phyloP scores from a whole-genome alignment of 2,329 filamentous ascomycete genomes.

The Pestalotiopsis sp. region DNA sequence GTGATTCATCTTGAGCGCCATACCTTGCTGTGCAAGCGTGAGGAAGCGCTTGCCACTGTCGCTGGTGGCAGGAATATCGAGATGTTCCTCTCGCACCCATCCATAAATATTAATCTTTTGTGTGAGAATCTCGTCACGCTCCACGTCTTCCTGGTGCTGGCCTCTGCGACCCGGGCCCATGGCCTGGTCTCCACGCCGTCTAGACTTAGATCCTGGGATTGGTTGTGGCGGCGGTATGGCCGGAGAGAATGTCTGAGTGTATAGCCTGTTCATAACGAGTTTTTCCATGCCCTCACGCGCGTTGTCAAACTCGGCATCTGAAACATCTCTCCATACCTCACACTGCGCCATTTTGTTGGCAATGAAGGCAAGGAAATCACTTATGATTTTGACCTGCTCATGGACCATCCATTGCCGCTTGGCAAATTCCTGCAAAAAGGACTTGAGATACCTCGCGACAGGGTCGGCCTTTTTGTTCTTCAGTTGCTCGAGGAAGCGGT shows the following conservation, averaged over 20 bases:
- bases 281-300: slow-evolving; percentile 99
- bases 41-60: slow-evolving; percentile 90
- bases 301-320: slow-evolving; percentile 97
- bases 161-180: slow-evolving; percentile 84
- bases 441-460: slow-evolving; percentile 92
- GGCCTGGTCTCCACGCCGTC: slow-evolving; percentile 68
- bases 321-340: slow-evolving; percentile 94
- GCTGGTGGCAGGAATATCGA: slow-evolving; percentile 85
- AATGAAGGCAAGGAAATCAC: slow-evolving; percentile 95
- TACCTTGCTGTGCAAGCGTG: slow-evolving; percentile 84
- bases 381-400: slow-evolving; percentile 98
- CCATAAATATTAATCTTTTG: slow-evolving; percentile 97
- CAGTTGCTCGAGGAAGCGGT: slow-evolving; percentile 93
- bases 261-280: slow-evolving; percentile 96
- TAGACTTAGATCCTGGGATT: slow-evolving; percentile 68
- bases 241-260: slow-evolving; percentile 94
- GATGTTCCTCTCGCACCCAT: slow-evolving; percentile 90
- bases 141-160: slow-evolving; percentile 97
- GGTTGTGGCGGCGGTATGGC: slow-evolving; percentile 83
- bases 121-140: slow-evolving; percentile 91
- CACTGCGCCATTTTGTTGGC: slow-evolving; percentile 98
- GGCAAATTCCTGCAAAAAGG: slow-evolving; percentile 90
- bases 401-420: slow-evolving; percentile 99
- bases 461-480: slow-evolving; percentile 97
- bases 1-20: slow-evolving; percentile 18